Evolutionary conservation across 2,329 filamentous ascomycete species (phyloP).

Genomic region (Cryoendolithus antarcticus): DNA sequence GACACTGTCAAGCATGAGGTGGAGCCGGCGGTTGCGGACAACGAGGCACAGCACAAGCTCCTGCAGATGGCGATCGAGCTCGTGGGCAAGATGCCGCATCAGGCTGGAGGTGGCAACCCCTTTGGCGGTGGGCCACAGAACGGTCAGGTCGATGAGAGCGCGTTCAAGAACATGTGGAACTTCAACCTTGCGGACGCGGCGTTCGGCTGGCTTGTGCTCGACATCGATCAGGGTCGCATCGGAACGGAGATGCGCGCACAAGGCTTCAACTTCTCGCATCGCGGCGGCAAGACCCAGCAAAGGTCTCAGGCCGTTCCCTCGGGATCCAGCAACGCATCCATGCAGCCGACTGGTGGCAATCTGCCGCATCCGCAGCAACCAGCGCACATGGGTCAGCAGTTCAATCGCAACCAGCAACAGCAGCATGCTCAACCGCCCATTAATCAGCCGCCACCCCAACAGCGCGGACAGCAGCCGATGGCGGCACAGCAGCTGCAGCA

Average conservation of each 20-base stretch:
- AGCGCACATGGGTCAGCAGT: conserved; percentile 24
- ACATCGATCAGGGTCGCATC: conserved; percentile 90
- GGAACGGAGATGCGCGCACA: conserved; percentile 98
- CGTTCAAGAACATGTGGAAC: conserved; percentile 99
- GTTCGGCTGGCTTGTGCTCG: conserved; percentile 88
- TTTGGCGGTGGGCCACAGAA: conserved; percentile 76
- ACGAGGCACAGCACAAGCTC: conserved; percentile 85
- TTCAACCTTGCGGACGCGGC: conserved; percentile 97
- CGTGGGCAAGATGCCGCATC: conserved; percentile 95
- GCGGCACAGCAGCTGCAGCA: conserved; percentile 13
- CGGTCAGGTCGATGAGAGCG: conserved; percentile 92
- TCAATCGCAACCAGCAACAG: conserved; percentile 12
- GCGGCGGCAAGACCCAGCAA: conserved; percentile 58
- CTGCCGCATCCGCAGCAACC: conserved; percentile 28
- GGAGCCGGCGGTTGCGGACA: conserved; percentile 83
- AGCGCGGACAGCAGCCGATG: conserved; percentile 11
- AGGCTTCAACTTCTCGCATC: conserved; percentile 97
- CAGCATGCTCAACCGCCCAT: conserved; percentile 8
- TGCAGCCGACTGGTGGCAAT: conserved; percentile 26
- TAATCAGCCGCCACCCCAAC: conserved; percentile 17
- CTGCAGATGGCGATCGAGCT: conserved; percentile 83
- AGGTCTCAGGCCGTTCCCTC: conserved; percentile 27
- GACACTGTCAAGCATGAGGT: conserved; percentile 96
- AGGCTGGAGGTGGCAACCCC: conserved; percentile 89
- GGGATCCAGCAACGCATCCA: conserved; percentile 24